These are phyloP conservation scores for Cubamyces sp. DNA, from an alignment of 768 basidiomycete genomes.

Conservation along the genomic window DNA sequence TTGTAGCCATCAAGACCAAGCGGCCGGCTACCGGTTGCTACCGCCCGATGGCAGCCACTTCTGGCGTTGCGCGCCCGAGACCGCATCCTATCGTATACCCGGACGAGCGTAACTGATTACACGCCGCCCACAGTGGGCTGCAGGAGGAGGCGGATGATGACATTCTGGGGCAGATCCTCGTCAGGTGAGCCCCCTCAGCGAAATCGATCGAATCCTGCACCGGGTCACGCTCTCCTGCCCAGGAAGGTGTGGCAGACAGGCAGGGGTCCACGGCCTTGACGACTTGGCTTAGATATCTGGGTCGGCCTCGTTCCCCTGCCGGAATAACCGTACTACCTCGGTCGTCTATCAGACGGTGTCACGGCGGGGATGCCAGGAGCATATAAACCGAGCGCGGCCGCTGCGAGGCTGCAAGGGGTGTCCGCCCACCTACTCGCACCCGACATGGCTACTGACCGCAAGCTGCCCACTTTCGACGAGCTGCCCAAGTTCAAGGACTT, in stretches of 20 bases:
- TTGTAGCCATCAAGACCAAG: neutral
- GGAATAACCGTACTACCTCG: constrained; percentile 3
- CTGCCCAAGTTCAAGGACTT: constrained; percentile 46
- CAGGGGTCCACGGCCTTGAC: neutral
- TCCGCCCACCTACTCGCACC: constrained; percentile 4
- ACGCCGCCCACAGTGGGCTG: too few relatives aligned
- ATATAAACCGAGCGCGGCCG: neutral
- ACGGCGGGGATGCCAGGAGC: neutral
- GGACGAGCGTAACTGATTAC: neutral
- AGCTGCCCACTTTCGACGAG: constrained; percentile 53
- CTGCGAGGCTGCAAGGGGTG: constrained; percentile 2
- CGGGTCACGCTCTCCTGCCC: constrained; percentile 3
- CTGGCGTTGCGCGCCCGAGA: neutral
- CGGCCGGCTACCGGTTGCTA: neutral
- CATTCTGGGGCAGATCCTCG: neutral
- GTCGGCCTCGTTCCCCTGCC: constrained; percentile 4
- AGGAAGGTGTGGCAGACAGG: neutral
- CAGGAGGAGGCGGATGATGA: neutral
- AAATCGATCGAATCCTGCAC: constrained; percentile 12
- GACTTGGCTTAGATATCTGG: neutral
- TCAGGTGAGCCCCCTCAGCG: constrained; percentile 9
- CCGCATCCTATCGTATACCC: too few relatives aligned
- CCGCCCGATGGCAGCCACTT: neutral
- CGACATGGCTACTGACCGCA: constrained; percentile 21
- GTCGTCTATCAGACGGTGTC: constrained; percentile 2